phyloP scores from a whole-genome alignment of 495 filamentous ascomycete species.

The Podospora sp. region DNA sequence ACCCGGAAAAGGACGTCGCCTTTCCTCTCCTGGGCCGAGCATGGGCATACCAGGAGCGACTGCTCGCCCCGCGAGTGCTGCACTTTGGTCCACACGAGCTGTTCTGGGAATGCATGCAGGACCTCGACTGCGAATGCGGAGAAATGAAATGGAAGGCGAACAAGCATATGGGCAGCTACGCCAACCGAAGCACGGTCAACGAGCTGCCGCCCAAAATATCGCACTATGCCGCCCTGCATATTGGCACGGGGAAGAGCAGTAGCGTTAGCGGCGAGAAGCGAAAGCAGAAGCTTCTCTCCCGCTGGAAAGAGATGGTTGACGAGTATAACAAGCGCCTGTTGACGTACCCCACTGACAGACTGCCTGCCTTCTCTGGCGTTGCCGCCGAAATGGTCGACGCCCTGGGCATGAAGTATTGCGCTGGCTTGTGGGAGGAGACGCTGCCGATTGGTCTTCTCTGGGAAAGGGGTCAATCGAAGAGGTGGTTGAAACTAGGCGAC shows the following conservation, averaged over 20 bases:
- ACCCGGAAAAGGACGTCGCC: background rate
- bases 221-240: conserved; percentile 14
- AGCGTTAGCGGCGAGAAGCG: background rate
- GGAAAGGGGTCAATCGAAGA: background rate
- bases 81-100: conserved; percentile 4
- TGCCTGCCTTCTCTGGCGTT: conserved; percentile 31
- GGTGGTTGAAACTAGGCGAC: background rate
- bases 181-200: background rate
- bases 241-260: background rate
- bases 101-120: conserved; percentile 17
- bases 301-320: conserved; percentile 32
- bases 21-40: conserved; percentile 6
- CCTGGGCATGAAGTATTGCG: conserved; percentile 26
- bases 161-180: conserved; percentile 11
- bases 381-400: conserved; percentile 25
- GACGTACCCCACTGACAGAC: conserved; percentile 25
- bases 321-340: conserved; percentile 30
- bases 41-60: conserved; percentile 24
- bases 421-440: conserved; percentile 33
- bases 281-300: conserved; percentile 8
- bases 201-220: conserved; percentile 11
- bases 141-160: background rate
- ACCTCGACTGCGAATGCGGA: conserved; percentile 7
- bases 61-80: conserved; percentile 24
- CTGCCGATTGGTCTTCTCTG: conserved; percentile 24